These are phyloP conservation scores for Myxozyma neglecta DNA, from an alignment of 805 yeast species.

Conservation along the genomic window DNA sequence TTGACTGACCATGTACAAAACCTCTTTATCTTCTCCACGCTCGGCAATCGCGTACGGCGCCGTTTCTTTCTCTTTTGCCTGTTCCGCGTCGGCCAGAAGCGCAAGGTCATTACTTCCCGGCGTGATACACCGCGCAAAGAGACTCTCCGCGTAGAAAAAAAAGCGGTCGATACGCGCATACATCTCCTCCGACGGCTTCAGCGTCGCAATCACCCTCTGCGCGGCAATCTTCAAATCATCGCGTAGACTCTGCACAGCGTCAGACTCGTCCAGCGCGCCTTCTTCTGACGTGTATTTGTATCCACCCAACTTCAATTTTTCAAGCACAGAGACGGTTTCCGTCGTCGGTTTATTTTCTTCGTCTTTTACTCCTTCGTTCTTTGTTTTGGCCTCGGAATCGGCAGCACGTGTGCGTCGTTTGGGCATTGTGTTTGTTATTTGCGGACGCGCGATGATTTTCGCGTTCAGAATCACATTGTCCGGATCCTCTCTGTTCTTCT, in stretches of 20 bases:
- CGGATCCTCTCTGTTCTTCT: conserved; percentile 21
- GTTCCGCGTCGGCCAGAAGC: conserved; percentile 3
- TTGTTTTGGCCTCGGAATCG: not conserved
- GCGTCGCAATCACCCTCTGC: conserved; percentile 14
- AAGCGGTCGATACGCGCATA: conserved; percentile 20
- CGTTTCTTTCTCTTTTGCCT: not conserved
- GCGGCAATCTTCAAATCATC: conserved; percentile 15
- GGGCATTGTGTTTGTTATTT: conserved; percentile 1
- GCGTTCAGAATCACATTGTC: conserved; percentile 15
- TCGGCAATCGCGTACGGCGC: conserved; percentile 19
- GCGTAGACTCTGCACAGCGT: conserved; percentile 6
- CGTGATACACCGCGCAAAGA: conserved; percentile 12
- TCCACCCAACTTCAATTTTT: conserved; percentile 18
- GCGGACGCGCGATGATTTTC: conserved; percentile 12
- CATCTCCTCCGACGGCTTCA: conserved; percentile 9
- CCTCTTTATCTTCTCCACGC: conserved; percentile 47
- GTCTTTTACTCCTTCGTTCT: not conserved
- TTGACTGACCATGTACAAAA: conserved; percentile 58
- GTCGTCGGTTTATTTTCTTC: conserved; percentile 3
- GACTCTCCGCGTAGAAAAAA: conserved; percentile 14
- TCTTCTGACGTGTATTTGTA: not conserved
- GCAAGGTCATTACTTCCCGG: conserved; percentile 1
- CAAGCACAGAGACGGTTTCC: conserved; percentile 13
- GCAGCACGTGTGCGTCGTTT: not conserved
- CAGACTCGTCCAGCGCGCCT: not conserved